Base-by-base conservation (phyloP, 306 rosid genomes). In the Vicia sativa region DNA sequence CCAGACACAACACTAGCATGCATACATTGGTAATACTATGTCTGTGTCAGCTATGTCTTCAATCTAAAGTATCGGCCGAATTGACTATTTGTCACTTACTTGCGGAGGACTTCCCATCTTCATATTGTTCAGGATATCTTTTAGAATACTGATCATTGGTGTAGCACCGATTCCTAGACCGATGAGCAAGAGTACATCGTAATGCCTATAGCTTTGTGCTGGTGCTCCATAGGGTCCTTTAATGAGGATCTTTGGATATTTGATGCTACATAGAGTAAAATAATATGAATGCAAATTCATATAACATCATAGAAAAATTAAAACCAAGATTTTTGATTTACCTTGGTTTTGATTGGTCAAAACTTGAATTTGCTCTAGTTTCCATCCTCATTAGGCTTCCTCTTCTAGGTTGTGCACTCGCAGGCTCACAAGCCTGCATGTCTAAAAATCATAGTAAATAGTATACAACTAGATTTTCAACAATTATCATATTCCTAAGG, bases 161-260 rank as follows among this genome's bases (percentile, higher is more conserved):
- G 98, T 92, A 19, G 98, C 98, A 6, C 98, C 96, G 9, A 90
- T 92, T 53, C 98, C 98, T 8, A 90, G 87, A 29, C 98, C 98
- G 31, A 92, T 57, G 35, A 90, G 96, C 77, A 90, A 73, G 64
- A 92, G 92, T 65, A 86, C 89, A 77, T 92, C 96, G 70, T 74
- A 92, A 76, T 87, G 80, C 37, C 71, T 81, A 74, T 87, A 92
- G 56, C 72, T 78, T 67, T 92, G 98, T 61, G 98, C 92, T 13
- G 98, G 98, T 60, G 98, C 96, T 76, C 98, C 96, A 52, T 81
- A 92, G 11, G 98, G 96, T 70, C 98, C 98, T 77, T 92, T 90
- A 62, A 92, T 73, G 25, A 82, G 56, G 64, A 90, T 92, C 84
- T 67, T 86, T 26, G 96, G 98, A 71, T 87, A 87, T 60, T 86